Conservation (phyloP, 2,329 filamentous ascomycete species). For the Chaetomium olivaceum region DNA sequence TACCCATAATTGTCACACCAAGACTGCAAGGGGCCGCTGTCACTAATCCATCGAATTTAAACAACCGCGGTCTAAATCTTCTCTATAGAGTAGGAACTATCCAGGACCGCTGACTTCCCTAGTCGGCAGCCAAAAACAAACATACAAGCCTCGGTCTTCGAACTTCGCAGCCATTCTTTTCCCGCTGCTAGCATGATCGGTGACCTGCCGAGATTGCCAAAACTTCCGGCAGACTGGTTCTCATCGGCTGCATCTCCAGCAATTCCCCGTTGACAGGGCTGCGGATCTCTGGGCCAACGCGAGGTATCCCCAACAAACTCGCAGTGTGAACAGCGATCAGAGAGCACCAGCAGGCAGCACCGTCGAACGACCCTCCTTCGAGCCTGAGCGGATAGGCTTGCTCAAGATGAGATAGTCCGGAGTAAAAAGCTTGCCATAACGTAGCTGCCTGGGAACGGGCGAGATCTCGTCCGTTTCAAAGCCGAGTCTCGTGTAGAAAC, state of each 20-base stretch:
- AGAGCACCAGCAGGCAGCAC: not conserved
- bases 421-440: constrained; percentile 54
- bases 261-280: not conserved
- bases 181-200: not conserved
- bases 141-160: too few relatives aligned
- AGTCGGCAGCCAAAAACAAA: not conserved
- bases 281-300: too few relatives aligned
- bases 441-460: constrained; percentile 53
- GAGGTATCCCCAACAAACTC: not conserved
- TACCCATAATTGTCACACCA: too few relatives aligned
- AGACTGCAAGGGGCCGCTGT: too few relatives aligned
- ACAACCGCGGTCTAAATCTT: not conserved
- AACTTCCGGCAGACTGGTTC: too few relatives aligned
- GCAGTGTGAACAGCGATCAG: not conserved
- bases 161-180: not conserved
- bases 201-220: not conserved
- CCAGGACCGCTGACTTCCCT: not conserved
- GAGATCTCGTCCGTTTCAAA: constrained; percentile 58
- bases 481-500: constrained; percentile 64
- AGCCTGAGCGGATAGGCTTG: constrained; percentile 37
- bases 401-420: constrained; percentile 64
- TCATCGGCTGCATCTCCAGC: not conserved
- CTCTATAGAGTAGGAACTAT: not conserved
- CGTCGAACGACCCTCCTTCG: not conserved
- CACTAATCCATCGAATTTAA: not conserved